phyloP scores from a whole-genome alignment of 1,284 basidiomycete genomes.

The Trichosporon sp. region DNA sequence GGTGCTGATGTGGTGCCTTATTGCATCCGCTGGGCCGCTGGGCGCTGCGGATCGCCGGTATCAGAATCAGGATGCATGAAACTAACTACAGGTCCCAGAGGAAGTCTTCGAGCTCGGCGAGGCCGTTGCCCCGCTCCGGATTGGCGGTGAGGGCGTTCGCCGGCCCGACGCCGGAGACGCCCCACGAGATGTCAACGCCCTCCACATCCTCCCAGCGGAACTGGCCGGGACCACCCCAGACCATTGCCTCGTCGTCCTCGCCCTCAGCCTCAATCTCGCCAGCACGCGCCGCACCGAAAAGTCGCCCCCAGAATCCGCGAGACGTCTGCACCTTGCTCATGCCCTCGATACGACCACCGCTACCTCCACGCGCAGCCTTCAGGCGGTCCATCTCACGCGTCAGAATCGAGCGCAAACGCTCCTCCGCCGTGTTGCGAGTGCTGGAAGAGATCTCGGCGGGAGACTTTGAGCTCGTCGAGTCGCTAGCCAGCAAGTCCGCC shows the following conservation, averaged over 20 bases:
- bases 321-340: conserved; percentile 31
- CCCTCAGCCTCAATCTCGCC: not conserved
- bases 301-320: conserved; percentile 23
- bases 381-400: conserved; percentile 45
- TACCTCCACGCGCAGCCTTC: conserved; percentile 34
- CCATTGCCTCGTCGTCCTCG: conserved; percentile 15
- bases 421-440: conserved; percentile 26
- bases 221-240: conserved; percentile 39
- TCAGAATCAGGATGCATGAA: not conserved
- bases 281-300: conserved; percentile 21
- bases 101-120: conserved; percentile 36
- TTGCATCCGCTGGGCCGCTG: not conserved
- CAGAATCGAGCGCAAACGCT: conserved; percentile 37
- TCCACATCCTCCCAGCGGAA: conserved; percentile 46
- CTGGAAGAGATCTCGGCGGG: conserved; percentile 19
- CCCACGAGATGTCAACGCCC: conserved; percentile 43
- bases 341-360: conserved; percentile 42
- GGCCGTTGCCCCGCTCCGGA: conserved; percentile 28
- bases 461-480: not conserved
- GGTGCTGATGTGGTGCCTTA: not conserved
- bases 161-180: conserved; percentile 26
- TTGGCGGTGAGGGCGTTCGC: conserved; percentile 4
- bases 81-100: conserved; percentile 23
- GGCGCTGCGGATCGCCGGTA: not conserved
- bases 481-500: conserved; percentile 32